A percentile compares a stretch with the other conserved stretches of the same genome.
These are phyloP conservation scores for Apiospora saccharicola DNA, from an alignment of 2,329 filamentous ascomycete genomes.

Conservation along the genomic window DNA sequence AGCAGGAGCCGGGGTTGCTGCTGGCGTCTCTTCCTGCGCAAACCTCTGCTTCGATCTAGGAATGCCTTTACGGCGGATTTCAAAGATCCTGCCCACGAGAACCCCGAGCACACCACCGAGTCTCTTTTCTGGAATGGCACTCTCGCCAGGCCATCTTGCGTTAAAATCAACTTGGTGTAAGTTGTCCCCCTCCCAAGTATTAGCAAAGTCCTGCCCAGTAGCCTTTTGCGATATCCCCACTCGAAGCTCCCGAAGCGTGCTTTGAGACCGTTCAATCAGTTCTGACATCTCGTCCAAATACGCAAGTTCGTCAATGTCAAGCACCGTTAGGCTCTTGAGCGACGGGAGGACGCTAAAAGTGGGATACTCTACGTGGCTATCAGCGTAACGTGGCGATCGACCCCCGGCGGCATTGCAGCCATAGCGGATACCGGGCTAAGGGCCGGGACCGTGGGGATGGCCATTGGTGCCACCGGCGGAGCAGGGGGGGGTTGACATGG, in stretches of 20 bases:
- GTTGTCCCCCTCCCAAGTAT: slow-evolving; percentile 68
- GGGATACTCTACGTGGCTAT: slow-evolving; percentile 75
- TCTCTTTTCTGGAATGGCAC: slow-evolving; percentile 66
- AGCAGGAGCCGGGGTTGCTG: background rate
- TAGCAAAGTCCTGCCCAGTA: slow-evolving; percentile 59
- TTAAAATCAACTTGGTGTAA: slow-evolving; percentile 70
- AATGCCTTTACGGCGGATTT: slow-evolving; percentile 48
- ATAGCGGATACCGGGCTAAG: slow-evolving; percentile 30
- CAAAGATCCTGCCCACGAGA: slow-evolving; percentile 71
- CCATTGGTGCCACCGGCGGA: slow-evolving; percentile 36
- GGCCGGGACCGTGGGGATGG: slow-evolving; percentile 30
- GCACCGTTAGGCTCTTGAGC: slow-evolving; percentile 75
- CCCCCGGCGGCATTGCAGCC: slow-evolving; percentile 35
- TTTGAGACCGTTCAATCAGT: slow-evolving; percentile 74
- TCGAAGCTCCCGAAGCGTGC: slow-evolving; percentile 72
- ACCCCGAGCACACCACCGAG: slow-evolving; percentile 74
- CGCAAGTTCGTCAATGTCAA: slow-evolving; percentile 83
- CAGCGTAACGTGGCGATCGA: slow-evolving; percentile 55
- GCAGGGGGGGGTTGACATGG: slow-evolving; percentile 37
- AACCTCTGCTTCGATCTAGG: slow-evolving; percentile 19
- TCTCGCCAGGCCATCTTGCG: slow-evolving; percentile 63
- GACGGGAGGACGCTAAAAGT: slow-evolving; percentile 81
- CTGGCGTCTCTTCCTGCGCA: background rate
- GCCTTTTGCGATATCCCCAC: slow-evolving; percentile 71
- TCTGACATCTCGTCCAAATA: slow-evolving; percentile 86